Conservation (phyloP, 2,329 filamentous ascomycete genomes). For the Verticillium tricorpus region DNA sequence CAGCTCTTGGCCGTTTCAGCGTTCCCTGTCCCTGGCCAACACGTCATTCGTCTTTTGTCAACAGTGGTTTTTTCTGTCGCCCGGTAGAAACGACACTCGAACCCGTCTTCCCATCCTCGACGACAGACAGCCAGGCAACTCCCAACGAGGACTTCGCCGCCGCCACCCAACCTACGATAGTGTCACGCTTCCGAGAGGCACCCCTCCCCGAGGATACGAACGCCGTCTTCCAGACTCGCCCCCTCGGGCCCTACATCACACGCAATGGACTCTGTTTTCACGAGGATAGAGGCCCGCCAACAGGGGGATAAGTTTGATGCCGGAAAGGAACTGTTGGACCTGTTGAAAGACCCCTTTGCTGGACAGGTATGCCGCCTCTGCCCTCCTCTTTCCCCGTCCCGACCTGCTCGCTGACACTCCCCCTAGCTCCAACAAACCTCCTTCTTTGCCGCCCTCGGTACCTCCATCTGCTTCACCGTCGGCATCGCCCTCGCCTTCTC, state of each 20-base stretch:
- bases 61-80: not conserved
- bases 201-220: not conserved
- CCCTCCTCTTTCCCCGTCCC: not conserved
- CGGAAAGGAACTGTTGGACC: slow-evolving; percentile 39
- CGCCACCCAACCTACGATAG: not conserved
- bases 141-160: not conserved
- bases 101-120: not conserved
- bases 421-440: slow-evolving; percentile 48
- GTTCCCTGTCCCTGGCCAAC: not conserved
- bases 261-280: not conserved
- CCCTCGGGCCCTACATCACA: not conserved
- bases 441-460: slow-evolving; percentile 73
- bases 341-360: slow-evolving; percentile 48
- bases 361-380: slow-evolving; percentile 29
- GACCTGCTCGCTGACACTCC: not conserved
- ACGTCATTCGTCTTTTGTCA: not conserved
- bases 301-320: slow-evolving; percentile 18
- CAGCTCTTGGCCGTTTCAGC: not conserved
- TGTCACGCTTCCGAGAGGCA: not conserved
- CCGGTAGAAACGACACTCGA: not conserved
- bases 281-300: not conserved
- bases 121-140: not conserved
- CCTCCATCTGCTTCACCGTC: slow-evolving; percentile 70
- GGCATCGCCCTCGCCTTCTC: slow-evolving; percentile 80
- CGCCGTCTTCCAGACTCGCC: not conserved